Evolutionary conservation across 1,284 basidiomycete genomes (phyloP).

Genomic region (Cutaneotrichosporon cutaneum): DNA sequence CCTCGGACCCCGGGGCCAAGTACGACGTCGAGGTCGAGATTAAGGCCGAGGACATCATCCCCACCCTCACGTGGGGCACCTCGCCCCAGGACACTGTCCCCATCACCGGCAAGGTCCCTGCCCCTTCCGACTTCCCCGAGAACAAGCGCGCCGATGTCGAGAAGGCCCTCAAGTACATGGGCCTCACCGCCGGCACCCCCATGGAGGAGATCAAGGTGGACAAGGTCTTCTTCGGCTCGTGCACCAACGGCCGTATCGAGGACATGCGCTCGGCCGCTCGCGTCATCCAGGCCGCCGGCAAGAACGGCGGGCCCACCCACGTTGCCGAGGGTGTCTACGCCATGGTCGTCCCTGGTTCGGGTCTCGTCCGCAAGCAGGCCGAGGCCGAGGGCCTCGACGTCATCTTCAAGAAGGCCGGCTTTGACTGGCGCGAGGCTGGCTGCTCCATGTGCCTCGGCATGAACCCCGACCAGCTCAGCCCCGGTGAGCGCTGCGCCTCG

Average conservation of each 20-base stretch:
- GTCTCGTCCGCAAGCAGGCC: conserved; percentile 89
- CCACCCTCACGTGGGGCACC: conserved; percentile 95
- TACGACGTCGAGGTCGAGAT: conserved; percentile 88
- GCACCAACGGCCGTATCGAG: conserved; percentile 95
- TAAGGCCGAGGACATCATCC: conserved; percentile 82
- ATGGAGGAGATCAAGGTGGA: conserved; percentile 85
- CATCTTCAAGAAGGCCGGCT: conserved; percentile 90
- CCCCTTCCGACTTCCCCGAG: conserved; percentile 70
- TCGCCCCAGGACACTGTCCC: conserved; percentile 89
- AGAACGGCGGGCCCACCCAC: conserved; percentile 56
- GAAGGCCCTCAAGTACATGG: conserved; percentile 89
- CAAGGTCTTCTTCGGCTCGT: conserved; percentile 96
- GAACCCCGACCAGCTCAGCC: conserved; percentile 91
- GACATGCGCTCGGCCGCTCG: conserved; percentile 86
- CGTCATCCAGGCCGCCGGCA: conserved; percentile 62
- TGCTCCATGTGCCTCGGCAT: conserved; percentile 98
- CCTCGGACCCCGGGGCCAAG: conserved; percentile 80
- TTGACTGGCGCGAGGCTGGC: conserved; percentile 96
- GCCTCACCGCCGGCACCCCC: conserved; percentile 72
- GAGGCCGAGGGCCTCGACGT: conserved; percentile 89
- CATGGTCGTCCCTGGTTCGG: conserved; percentile 95
- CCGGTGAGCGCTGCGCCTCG: conserved; percentile 89
- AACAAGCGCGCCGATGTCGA: conserved; percentile 71
- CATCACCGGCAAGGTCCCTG: conserved; percentile 81
- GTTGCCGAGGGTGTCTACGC: conserved; percentile 78